Base-by-base conservation (phyloP, 2,329 filamentous ascomycete species). In the Dactylellina sp. region DNA sequence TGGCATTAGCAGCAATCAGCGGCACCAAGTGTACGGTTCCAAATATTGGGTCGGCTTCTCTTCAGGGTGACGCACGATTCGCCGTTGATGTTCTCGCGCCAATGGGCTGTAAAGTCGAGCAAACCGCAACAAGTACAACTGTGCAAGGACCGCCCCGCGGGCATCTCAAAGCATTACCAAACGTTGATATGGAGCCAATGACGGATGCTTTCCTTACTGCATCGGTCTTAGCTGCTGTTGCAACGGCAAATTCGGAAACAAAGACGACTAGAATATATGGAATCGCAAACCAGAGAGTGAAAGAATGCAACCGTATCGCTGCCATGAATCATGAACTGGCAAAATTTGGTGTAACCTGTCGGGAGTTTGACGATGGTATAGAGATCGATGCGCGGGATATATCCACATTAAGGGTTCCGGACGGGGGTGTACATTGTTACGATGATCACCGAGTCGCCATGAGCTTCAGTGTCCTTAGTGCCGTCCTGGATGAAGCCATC, bases 101-200 rank as follows among this genome's bases (percentile, higher is more conserved):
- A 1, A 99, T 99, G 95, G 95, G 95, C 11, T 99, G 95, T 82
- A 86, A 84, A 1, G 95, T 99, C 4, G 85, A 92, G 77, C 95
- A 99, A 82, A 92, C 90, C 0, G 88, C 88, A 61, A 88, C 86
- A 16, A 96, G 93, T 0, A 99, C 95, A 0, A 98, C 93, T 0
- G 95, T 99, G 7, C 96, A 90, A 7, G 95, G 95, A 0, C 95
- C 95, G n/a, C 82, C 86, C 1, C 82, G 85, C 63, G 94, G 95
- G 9, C 82, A 86, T 14, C 83, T 99, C 40, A 89, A 89, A 77
- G 89, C 91, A 0, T 83, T 99, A 11, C 83, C 88, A 16, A 90
- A 94, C 71, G 89, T 99, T 25, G 93, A 99, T 79, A 99, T 99
- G 95, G 95, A 98, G 81, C 91, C 94, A 0, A 99, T 99, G 95